Base-by-base conservation (phyloP, 495 filamentous ascomycete genomes). In the Sordaria brevicollis region DNA sequence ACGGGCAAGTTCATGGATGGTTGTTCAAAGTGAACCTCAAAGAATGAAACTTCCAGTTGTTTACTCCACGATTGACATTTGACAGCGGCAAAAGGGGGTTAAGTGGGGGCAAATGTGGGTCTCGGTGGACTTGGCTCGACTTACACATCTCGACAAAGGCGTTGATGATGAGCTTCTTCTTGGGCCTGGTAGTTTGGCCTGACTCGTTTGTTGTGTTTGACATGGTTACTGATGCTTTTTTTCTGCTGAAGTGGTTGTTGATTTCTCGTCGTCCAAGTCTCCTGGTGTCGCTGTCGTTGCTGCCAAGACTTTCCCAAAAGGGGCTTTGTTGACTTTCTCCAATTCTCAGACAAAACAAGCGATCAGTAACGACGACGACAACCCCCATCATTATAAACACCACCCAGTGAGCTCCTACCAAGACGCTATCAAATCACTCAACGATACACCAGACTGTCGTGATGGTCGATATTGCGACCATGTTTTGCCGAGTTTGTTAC, bases 101-200 rank as follows among this genome's bases (percentile, higher is more conserved):
- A 29, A 57, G 49, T 57, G 25, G 49, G 25, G 49, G 49, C 25
- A 21, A 13, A 13, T 29, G 49, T 35, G 31, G 31, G n/a, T 41
- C 9, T 65, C 5, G 36, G 11, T 35, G 39, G 10, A 43, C n/a
- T 49, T 11, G 4, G 54, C 0, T n/a, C 2, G 34, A 77, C 79
- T 69, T 76, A 79, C 79, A 78, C 80, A 79, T 87, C 83, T 86
- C 85, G 34, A 88, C 88, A 71, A 90, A 90, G 34, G 87, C 88
- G 78, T 90, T 90, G 69, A 90, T 76, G 69, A 90, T 83, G 34
- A 89, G 84, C 54, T 85, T 83, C 76, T 89, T 89, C 75, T 86
- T 89, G 34, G 70, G 68, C 68, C 43, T 71, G n/a, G n/a, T n/a
- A 4, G 68, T 11, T 17, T 65, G 49, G 29, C 57, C 67, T 65